Evolutionary conservation across 306 rosid species (phyloP).

Genomic region (Cucurbita pepo): DNA sequence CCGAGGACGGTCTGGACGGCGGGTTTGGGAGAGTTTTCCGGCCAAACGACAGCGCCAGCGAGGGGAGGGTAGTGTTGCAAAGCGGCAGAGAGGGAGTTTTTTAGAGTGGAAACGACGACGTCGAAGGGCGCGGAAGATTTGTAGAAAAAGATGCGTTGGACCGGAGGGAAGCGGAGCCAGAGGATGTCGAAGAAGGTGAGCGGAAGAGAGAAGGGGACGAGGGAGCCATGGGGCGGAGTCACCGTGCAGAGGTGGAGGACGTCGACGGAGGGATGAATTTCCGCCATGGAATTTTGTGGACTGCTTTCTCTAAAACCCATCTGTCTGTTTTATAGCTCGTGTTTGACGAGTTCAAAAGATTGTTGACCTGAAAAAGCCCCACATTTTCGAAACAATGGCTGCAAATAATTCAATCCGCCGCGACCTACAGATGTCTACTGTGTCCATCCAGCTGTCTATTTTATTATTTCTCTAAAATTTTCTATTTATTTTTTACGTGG

Average conservation of each 20-base stretch:
- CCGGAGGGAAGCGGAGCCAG: constrained; percentile 4
- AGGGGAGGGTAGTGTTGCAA: constrained; percentile 20
- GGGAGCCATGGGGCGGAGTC: constrained; percentile 15
- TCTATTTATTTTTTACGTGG: too few species aligned
- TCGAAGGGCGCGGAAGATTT: constrained; percentile 12
- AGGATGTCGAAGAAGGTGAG: constrained; percentile 20
- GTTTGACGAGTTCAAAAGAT: neutral
- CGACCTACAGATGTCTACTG: too few species aligned
- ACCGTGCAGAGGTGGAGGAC: neutral
- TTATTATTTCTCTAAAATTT: too few species aligned
- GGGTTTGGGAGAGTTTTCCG: constrained; percentile 15
- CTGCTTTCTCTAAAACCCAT: neutral
- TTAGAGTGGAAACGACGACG: constrained; percentile 15
- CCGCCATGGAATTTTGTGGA: neutral
- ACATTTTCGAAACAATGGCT: too few species aligned
- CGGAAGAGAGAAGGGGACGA: constrained; percentile 14
- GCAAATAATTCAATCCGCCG: too few species aligned
- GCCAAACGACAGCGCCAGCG: neutral
- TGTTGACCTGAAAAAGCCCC: too few species aligned
- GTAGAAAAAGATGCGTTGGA: constrained; percentile 20
- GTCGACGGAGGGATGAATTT: neutral
- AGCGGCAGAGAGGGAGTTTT: constrained; percentile 17
- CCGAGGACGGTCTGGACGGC: neutral
- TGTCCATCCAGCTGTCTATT: too few species aligned
- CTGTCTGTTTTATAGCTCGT: neutral